Evolutionary conservation across 129 eudicot species (phyloP), one percentile per base, ranked within the genome.

Genomic region (Tagetes patula): DNA sequence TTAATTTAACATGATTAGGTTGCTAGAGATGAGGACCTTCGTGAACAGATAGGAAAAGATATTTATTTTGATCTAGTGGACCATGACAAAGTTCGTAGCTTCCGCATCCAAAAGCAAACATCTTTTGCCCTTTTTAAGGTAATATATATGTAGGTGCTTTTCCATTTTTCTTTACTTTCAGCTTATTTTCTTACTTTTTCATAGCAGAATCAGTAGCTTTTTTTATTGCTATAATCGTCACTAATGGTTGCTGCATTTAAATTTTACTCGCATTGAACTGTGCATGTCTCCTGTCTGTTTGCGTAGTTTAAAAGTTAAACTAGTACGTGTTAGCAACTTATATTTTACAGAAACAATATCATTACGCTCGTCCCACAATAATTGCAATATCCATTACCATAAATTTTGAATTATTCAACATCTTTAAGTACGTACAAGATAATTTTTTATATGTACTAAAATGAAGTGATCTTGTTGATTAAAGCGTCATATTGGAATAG

Each of bases 31-130:
- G 90, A 81, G 39, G 97, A 91, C 70, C 76, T 91, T n/a, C 69
- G 67, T 61, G 85, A 86, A 48, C 97, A 91, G 83, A 91, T 91
- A 56, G 97, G 97, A 52, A 88, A 67, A 77, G 92, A 86, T 54
- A 82, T 88, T 47, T 84, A 86, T 71, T 91, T 91, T 91, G 97
- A 91, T 79, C 96, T 91, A 33, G 97, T 91, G 14, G 97, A 91
- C 66, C 97, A 91, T 86, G 97, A 88, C 79, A 91, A 86, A 86
- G 97, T 91, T 65, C 91, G 83, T 38, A 72, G 77, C 70, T 91
- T 91, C 53, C 91, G 97, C 49, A 91, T 91, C 67, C 96, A 91
- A 77, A 91, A 91, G 68, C 92, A 91, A 73, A 72, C 74, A 83
- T 50, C 92, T 46, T 91, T 91, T 73, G 74, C 67, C 64, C 75